A percentile compares a stretch with the other conserved stretches of the same genome.
These are phyloP conservation scores for Pseudogymnoascus sp. DNA, from an alignment of 2,329 filamentous ascomycete genomes.

Conservation along the genomic window DNA sequence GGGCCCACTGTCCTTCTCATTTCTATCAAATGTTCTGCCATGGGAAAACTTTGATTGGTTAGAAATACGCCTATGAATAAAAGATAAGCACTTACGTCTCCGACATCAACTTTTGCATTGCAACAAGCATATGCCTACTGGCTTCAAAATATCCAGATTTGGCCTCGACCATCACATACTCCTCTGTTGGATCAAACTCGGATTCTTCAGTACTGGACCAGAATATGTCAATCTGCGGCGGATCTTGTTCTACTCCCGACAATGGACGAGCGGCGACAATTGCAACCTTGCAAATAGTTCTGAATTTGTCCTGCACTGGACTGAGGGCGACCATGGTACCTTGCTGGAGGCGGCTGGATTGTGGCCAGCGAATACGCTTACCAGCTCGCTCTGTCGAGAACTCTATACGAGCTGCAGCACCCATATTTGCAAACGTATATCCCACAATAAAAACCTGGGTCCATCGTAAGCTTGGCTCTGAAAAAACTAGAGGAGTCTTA, in stretches of 20 bases:
- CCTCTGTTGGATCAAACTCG: conserved; percentile 57
- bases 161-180: conserved; percentile 67
- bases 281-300: conserved; percentile 59
- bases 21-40: conserved; percentile 54
- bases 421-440: conserved; percentile 54
- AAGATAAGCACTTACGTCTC: conserved; percentile 21
- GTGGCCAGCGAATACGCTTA: conserved; percentile 59
- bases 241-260: conserved; percentile 53
- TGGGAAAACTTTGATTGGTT: conserved; percentile 39
- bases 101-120: conserved; percentile 50
- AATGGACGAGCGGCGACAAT: conserved; percentile 64
- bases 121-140: conserved; percentile 61
- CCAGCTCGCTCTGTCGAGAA: conserved; percentile 62
- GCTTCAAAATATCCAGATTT: conserved; percentile 71
- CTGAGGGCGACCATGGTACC: conserved; percentile 49
- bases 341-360: conserved; percentile 44
- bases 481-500: conserved; percentile 29
- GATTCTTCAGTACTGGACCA: conserved; percentile 56
- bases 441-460: conserved; percentile 58
- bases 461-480: neutral
- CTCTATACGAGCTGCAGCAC: conserved; percentile 58
- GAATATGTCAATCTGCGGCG: conserved; percentile 68
- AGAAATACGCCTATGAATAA: neutral
- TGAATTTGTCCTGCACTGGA: conserved; percentile 52
- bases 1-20: conserved; percentile 38